Percentiles rank a stretch among this genome's conserved stretches.
Evolutionary conservation across 2,329 filamentous ascomycete species (phyloP).

Genomic region (Fusarium nisikadoi): DNA sequence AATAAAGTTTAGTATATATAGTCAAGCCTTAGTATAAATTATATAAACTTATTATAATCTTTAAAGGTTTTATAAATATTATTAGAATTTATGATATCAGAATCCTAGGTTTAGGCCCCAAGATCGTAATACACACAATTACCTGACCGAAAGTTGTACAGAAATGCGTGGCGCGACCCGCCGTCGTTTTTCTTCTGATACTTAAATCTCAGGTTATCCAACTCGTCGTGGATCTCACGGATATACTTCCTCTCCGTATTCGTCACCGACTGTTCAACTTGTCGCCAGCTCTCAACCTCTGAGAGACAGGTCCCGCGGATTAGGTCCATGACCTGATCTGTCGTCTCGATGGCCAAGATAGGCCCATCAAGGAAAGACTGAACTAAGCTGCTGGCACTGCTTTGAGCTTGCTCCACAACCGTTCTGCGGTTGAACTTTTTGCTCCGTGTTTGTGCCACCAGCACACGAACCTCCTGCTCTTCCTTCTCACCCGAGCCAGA

Average conservation of each 20-base stretch:
- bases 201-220: conserved; percentile 70
- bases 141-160: conserved; percentile 91
- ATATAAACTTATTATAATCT: background rate
- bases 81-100: background rate
- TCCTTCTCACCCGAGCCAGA: conserved; percentile 45
- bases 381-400: conserved; percentile 68
- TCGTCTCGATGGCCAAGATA: conserved; percentile 87
- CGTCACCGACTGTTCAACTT: conserved; percentile 80
- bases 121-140: conserved; percentile 89
- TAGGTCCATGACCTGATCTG: conserved; percentile 82
- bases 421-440: conserved; percentile 92
- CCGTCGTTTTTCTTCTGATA: conserved; percentile 64
- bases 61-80: no score
- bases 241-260: conserved; percentile 84
- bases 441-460: conserved; percentile 82
- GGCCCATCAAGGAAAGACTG: conserved; percentile 80
- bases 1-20: background rate
- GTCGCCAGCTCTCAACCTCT: conserved; percentile 86
- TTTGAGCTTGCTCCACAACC: conserved; percentile 83
- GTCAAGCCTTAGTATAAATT: no score
- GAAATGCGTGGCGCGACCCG: conserved; percentile 77
- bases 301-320: conserved; percentile 79
- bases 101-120: conserved; percentile 36
- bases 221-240: conserved; percentile 81
- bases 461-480: conserved; percentile 83